phyloP scores from a whole-genome alignment of 1,284 basidiomycete species.

The Malassezia dermatis region DNA sequence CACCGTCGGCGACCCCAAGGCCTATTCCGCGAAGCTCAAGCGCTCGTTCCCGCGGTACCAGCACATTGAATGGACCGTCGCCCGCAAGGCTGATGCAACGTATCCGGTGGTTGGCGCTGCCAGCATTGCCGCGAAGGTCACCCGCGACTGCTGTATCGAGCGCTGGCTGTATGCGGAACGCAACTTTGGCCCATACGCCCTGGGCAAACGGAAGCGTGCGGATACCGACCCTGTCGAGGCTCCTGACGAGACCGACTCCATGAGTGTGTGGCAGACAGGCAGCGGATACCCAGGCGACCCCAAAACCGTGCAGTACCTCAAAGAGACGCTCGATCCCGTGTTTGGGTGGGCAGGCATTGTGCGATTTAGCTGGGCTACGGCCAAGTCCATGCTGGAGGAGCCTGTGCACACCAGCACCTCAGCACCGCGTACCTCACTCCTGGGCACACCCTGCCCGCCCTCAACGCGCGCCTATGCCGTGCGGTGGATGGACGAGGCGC shows the following conservation, averaged over 20 bases:
- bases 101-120: slow-evolving; percentile 96
- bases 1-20: slow-evolving; percentile 75
- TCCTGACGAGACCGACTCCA: not conserved
- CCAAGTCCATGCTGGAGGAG: slow-evolving; percentile 76
- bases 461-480: slow-evolving; percentile 5
- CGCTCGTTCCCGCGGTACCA: slow-evolving; percentile 30
- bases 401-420: not conserved
- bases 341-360: slow-evolving; percentile 87
- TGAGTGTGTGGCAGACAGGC: slow-evolving; percentile 16
- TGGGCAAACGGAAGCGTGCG: slow-evolving; percentile 19
- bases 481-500: slow-evolving; percentile 12
- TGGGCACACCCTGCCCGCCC: slow-evolving; percentile 4
- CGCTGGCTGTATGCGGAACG: slow-evolving; percentile 58
- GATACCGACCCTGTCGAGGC: not conserved
- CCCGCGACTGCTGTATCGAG: slow-evolving; percentile 79
- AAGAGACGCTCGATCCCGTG: slow-evolving; percentile 65
- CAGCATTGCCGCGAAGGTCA: slow-evolving; percentile 91
- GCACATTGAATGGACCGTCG: slow-evolving; percentile 64
- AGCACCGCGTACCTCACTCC: not conserved
- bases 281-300: slow-evolving; percentile 58
- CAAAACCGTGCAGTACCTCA: slow-evolving; percentile 78
- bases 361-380: slow-evolving; percentile 90
- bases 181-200: slow-evolving; percentile 7
- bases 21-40: slow-evolving; percentile 56
- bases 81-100: slow-evolving; percentile 82